A percentile compares a stretch with the other conserved stretches of the same genome.
Conservation (phyloP, 331 rosid genomes). For the Stylosanthes scabra region DNA sequence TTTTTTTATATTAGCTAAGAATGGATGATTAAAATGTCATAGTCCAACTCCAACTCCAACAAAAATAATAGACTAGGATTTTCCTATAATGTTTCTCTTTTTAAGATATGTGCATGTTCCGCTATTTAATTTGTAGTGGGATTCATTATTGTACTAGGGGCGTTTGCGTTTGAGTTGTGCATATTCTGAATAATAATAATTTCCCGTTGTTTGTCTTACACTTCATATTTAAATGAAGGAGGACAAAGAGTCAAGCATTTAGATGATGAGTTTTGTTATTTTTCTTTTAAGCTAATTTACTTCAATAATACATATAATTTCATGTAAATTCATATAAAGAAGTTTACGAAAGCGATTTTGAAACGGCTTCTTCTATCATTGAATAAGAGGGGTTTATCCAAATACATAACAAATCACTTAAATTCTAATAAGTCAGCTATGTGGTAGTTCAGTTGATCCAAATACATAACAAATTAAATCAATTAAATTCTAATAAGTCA, state of each 20-base stretch:
- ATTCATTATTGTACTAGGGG: background rate
- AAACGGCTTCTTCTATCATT: background rate
- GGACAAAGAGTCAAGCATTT: background rate
- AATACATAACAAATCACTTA: background rate
- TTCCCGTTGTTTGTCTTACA: background rate
- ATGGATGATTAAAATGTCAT: constrained; percentile 12
- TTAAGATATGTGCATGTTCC: background rate
- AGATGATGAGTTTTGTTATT: background rate
- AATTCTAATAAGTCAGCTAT: background rate
- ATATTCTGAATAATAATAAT: background rate
- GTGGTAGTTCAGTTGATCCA: background rate
- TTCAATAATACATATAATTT: background rate
- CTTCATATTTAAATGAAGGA: background rate
- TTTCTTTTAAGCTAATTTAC: constrained; percentile 8
- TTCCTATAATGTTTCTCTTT: background rate
- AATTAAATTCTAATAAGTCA: constrained; percentile 17
- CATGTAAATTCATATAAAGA: background rate
- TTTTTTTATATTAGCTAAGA: too few relatives aligned
- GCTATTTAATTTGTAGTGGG: background rate
- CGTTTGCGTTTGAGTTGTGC: background rate
- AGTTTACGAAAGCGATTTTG: background rate
- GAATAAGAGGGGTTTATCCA: background rate
- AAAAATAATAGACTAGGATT: background rate
- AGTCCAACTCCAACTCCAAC: too few relatives aligned
- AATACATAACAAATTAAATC: constrained; percentile 10